These are phyloP conservation scores for Phytophthora chlamydospora DNA, from an alignment of 352 stramenopile species.

Conservation along the genomic window DNA sequence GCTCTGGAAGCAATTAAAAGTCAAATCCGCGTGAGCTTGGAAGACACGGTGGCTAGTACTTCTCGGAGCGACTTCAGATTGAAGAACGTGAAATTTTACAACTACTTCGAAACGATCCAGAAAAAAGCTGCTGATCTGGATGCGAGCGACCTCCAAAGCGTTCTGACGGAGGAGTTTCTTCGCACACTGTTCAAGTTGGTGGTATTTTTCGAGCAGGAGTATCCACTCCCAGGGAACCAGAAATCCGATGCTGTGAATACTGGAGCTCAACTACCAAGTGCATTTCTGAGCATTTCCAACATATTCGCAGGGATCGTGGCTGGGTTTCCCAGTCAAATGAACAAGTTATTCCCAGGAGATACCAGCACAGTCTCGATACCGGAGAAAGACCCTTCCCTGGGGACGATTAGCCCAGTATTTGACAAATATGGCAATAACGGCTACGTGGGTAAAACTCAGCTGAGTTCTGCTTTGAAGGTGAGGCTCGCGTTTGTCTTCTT, in stretches of 20 bases:
- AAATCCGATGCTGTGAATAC: neutral
- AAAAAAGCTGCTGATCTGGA: constrained; percentile 65
- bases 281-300: constrained; percentile 66
- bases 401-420: constrained; percentile 24
- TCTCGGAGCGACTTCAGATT: constrained; percentile 40
- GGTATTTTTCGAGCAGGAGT: constrained; percentile 76
- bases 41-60: constrained; percentile 26
- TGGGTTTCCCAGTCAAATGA: constrained; percentile 49
- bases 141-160: constrained; percentile 75
- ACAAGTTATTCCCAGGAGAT: constrained; percentile 57
- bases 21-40: constrained; percentile 55
- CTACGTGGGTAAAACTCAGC: constrained; percentile 24
- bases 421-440: constrained; percentile 36
- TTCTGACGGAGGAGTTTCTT: constrained; percentile 81
- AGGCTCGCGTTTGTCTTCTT: neutral
- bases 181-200: constrained; percentile 75
- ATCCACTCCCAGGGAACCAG: constrained; percentile 31
- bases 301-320: constrained; percentile 71
- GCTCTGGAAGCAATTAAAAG: constrained; percentile 73
- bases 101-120: constrained; percentile 79
- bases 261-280: constrained; percentile 32
- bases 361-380: constrained; percentile 22
- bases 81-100: constrained; percentile 69
- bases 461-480: constrained; percentile 48
- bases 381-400: constrained; percentile 20